Conservation (phyloP, 164 flowering plant species). For the Cinnamomum chago region DNA sequence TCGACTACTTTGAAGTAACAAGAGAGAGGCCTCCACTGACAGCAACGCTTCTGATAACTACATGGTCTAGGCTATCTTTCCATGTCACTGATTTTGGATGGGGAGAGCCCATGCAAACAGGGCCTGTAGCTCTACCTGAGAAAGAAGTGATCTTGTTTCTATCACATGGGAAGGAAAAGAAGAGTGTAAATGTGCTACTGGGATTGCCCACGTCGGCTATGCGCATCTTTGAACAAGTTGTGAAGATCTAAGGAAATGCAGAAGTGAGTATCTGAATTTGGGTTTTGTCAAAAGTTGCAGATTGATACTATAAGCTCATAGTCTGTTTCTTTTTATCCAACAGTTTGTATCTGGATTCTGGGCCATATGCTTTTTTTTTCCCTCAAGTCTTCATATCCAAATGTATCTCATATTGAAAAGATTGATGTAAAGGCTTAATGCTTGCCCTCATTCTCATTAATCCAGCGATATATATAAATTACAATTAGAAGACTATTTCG, state of each 20-base stretch:
- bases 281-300: background rate
- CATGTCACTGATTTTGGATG: conserved; percentile 79
- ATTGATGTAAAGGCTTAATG: too few relatives aligned
- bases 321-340: background rate
- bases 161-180: conserved; percentile 22
- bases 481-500: too few relatives aligned
- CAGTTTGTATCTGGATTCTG: too few relatives aligned
- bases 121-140: conserved; percentile 70
- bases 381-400: background rate
- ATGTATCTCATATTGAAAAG: background rate
- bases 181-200: conserved; percentile 20
- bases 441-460: too few relatives aligned
- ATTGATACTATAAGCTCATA: background rate
- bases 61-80: conserved; percentile 82
- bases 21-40: conserved; percentile 72
- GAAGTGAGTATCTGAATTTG: background rate
- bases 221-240: conserved; percentile 20
- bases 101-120: conserved; percentile 78
- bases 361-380: too few relatives aligned
- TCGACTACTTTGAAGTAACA: conserved; percentile 75
- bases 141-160: conserved; percentile 25
- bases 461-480: too few relatives aligned
- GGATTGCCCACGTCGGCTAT: conserved; percentile 31
- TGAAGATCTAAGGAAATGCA: conserved; percentile 12
- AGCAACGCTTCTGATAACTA: conserved; percentile 69